Conservation (phyloP, 768 basidiomycete genomes). For the Strobilomyces confusus region DNA sequence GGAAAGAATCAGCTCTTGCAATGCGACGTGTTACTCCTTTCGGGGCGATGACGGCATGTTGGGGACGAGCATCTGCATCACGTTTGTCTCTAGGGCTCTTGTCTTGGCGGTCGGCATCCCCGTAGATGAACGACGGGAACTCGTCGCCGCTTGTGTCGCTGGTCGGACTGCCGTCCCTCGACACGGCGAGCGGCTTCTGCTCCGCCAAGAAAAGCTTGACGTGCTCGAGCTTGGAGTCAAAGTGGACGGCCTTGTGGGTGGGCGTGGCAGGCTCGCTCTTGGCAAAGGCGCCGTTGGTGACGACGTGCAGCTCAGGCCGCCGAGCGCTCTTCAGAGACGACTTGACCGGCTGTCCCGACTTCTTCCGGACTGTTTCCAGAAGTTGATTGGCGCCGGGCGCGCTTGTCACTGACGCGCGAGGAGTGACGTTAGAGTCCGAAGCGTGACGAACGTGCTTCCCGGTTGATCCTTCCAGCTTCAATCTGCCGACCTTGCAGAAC, state of each 20-base stretch:
- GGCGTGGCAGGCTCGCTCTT: constrained; percentile 85
- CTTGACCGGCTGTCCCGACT: constrained; percentile 91
- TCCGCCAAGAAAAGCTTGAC: constrained; percentile 93
- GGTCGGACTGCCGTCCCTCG: constrained; percentile 84
- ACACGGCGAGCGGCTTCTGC: constrained; percentile 93
- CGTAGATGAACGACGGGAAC: constrained; percentile 67
- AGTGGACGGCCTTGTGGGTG: constrained; percentile 83
- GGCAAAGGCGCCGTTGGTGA: constrained; percentile 44
- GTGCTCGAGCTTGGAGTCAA: constrained; percentile 87
- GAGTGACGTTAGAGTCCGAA: constrained; percentile 18
- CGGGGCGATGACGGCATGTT: constrained; percentile 57
- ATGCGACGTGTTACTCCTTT: constrained; percentile 41
- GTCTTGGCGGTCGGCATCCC: constrained; percentile 33
- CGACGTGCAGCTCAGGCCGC: constrained; percentile 50
- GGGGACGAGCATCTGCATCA: constrained; percentile 57
- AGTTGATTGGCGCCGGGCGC: constrained; percentile 1
- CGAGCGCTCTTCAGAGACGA: constrained; percentile 79
- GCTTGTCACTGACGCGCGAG: neutral
- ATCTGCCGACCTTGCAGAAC: constrained; percentile 18
- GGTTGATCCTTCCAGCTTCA: constrained; percentile 23
- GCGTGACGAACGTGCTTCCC: constrained; percentile 19
- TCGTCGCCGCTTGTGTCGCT: constrained; percentile 82
- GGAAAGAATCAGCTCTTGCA: constrained; percentile 55
- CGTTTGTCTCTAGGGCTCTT: constrained; percentile 34
- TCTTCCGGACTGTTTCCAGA: constrained; percentile 67